phyloP scores from a whole-genome alignment of 2,329 filamentous ascomycete genomes.

The Penicillium sumatraense region DNA sequence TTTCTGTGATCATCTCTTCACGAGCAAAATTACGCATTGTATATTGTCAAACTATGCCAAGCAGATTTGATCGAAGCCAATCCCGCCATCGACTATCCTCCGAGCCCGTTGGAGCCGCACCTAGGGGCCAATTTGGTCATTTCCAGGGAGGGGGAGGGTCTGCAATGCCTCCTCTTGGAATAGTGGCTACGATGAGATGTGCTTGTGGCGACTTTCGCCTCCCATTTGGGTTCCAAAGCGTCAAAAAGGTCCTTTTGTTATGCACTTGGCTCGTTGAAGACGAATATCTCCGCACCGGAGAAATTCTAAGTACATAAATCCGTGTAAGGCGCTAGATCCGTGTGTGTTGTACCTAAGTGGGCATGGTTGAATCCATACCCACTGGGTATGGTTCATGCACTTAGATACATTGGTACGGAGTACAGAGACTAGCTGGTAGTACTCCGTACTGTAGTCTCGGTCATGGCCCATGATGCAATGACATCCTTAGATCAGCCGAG shows the following conservation, averaged over 20 bases:
- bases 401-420: no score
- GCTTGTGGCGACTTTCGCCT: neutral
- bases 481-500: neutral
- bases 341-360: neutral
- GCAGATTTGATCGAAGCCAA: neutral
- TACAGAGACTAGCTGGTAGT: neutral
- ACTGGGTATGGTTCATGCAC: neutral
- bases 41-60: neutral
- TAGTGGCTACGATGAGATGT: neutral
- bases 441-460: no score
- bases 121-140: neutral
- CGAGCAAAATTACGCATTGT: neutral
- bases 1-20: neutral
- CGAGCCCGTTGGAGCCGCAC: slow-evolving; percentile 6
- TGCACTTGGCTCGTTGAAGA: neutral
- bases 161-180: neutral
- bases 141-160: neutral
- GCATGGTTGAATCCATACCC: neutral
- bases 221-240: neutral
- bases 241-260: neutral
- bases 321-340: neutral
- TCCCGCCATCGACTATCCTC: neutral
- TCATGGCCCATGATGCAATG: slow-evolving; percentile 1
- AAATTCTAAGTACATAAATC: neutral
- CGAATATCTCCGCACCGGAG: no score